Evolutionary conservation across 768 basidiomycete species (phyloP), one percentile per base, ranked within the genome.

Genomic region (Dentipellis fragilis): DNA sequence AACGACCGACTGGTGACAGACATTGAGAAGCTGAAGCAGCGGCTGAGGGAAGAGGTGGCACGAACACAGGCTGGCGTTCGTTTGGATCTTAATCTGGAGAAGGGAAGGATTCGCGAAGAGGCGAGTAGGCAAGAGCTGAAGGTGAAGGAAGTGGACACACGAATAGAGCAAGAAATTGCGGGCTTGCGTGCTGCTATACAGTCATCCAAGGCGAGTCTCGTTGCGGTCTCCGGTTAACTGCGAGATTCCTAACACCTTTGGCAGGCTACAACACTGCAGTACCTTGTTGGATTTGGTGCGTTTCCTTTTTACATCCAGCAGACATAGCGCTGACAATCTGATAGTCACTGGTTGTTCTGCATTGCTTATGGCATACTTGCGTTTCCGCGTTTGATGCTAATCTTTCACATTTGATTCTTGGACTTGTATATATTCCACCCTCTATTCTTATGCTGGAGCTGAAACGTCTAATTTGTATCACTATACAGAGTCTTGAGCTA

Each of bases 91-190:
- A 99, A 99, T 70, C 72, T 98, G 22, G 95, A 99, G 75, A 98
- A 98, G 70, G 93, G 93, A 1, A 78, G 95, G 48, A 90, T 97
- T 75, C 75, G 95, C 52, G 94, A 98, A 66, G 94, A 98, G 74
- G 85, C 84, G 61, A 86, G 83, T 62, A 83, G 84, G 40, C 91
- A 97, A 64, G 93, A 96, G 65, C 73, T 94, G 52, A 97, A 97
- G 80, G 89, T 98, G 66, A 93, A 92, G 68, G 95, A 99, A 68
- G 93, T 97, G 16, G 95, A 98, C 64, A 97, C 95, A 3, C 74
- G 90, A 66, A 97, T 98, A 62, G 95, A 99, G 69, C 89, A 90
- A 66, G 93, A 97, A 71, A 95, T 95, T 65, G 91, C 93, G 9
- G 83, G 81, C 2, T 68, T 96, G 53, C 75, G 89, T 54, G 94